Evolutionary conservation across 331 rosid species (phyloP).

Genomic region (Prunus yedoensis): DNA sequence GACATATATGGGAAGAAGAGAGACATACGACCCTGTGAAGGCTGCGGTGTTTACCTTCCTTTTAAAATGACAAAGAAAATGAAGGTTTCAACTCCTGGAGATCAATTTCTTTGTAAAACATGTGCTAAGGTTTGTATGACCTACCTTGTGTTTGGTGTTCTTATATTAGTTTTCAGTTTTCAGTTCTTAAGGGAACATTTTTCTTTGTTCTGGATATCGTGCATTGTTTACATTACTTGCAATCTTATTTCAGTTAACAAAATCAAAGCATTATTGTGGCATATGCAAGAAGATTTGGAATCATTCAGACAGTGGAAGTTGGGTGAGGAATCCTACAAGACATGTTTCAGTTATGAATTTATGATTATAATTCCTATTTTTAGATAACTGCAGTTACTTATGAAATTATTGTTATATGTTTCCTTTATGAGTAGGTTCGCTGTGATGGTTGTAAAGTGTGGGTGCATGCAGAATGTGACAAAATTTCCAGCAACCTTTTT

Average conservation of each 20-base stretch:
- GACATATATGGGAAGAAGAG: conserved; percentile 53
- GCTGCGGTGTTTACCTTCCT: conserved; percentile 69
- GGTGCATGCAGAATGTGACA: conserved; percentile 98
- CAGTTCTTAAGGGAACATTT: neutral
- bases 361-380: neutral
- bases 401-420: conserved; percentile 15
- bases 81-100: conserved; percentile 49
- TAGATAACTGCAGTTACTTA: conserved; percentile 19
- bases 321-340: conserved; percentile 66
- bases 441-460: conserved; percentile 99
- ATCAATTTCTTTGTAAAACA: conserved; percentile 68
- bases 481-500: conserved; percentile 73
- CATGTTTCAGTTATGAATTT: neutral
- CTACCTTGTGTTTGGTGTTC: conserved; percentile 25
- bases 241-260: conserved; percentile 59
- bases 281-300: conserved; percentile 93
- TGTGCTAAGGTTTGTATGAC: conserved; percentile 79
- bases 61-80: conserved; percentile 56
- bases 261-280: conserved; percentile 93
- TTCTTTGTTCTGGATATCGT: neutral
- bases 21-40: conserved; percentile 62
- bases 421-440: conserved; percentile 71
- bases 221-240: conserved; percentile 10
- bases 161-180: conserved; percentile 7
- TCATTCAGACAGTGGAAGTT: conserved; percentile 94